Base-by-base conservation (phyloP, 441 rosid genomes). In the Sinapis alba region DNA sequence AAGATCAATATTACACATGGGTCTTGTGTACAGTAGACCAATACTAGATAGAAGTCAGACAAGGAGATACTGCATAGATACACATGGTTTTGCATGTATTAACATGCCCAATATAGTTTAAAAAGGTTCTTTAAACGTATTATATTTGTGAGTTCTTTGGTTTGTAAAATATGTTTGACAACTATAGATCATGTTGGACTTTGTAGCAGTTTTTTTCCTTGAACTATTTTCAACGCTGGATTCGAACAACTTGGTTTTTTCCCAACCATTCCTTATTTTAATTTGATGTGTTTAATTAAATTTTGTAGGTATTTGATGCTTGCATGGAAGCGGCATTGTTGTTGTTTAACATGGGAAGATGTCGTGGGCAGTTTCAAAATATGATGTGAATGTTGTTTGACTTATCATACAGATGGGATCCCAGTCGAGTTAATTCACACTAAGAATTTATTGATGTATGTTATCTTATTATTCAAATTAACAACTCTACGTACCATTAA, bases 271-370 rank as follows among this genome's bases (percentile, higher is more conserved):
- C 3, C 2, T 19, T 4, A 15, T n/a, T 21, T 67, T 21, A 41
- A 0, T 23, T 59, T 60, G 6, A 21, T 60, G 20, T 59, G 23
- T 68, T 18, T 7, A 9, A n/a, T n/a, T 34, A 13, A 61, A 30
- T 12, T 67, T 26, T 9, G 60, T 30, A 13, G 36, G 36, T 41
- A 15, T 13, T 34, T 57, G 47, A 26, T 60, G 26, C 41, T 47
- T 50, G 41, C 56, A 23, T 32, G 15, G 20, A 23, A 30, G 19
- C 13, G n/a, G 2, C 30, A 50, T 50, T 34, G 50, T 23, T 47
- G 68, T 32, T 59, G 60, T 74, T 57, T 66, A 23, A 21, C 12
- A 11, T 28, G 28, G 18, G 72, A 58, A 21, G 53, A 30, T 59
- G 62, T 32, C 16, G 43, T 74, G 41, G 50, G 53, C 21, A 60